Evolutionary conservation across 371 early-diverging fungal genomes (phyloP).

Genomic region (Choanephora cucurbitarum): DNA sequence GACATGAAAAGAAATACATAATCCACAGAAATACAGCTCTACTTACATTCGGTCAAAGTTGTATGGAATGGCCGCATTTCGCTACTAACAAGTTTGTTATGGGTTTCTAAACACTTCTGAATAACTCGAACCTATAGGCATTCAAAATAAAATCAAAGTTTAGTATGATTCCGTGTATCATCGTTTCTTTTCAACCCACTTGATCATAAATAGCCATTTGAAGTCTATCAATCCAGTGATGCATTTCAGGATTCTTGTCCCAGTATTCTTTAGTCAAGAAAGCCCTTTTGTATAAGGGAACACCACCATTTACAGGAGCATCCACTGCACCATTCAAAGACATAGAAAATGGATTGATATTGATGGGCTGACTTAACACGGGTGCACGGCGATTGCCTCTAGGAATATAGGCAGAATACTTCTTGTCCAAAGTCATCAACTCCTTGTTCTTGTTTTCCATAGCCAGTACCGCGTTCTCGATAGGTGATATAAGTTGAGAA

Average conservation of each 20-base stretch:
- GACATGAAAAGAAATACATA: not conserved
- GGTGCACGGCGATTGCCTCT: slow-evolving; percentile 9
- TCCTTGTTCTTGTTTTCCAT: slow-evolving; percentile 74
- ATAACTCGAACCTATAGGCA: slow-evolving; percentile 59
- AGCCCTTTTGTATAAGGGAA: slow-evolving; percentile 74
- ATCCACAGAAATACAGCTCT: not conserved
- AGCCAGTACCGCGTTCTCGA: slow-evolving; percentile 78
- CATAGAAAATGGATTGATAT: slow-evolving; percentile 80
- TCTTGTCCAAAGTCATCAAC: slow-evolving; percentile 54
- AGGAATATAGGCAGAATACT: slow-evolving; percentile 43
- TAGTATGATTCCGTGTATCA: not conserved
- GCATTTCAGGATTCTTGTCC: slow-evolving; percentile 50
- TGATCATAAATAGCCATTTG: slow-evolving; percentile 67
- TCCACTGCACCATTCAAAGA: slow-evolving; percentile 82
- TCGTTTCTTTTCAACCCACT: slow-evolving; percentile 33
- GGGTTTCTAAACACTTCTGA: slow-evolving; percentile 63
- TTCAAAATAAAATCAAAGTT: not conserved
- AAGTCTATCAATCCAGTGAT: slow-evolving; percentile 51
- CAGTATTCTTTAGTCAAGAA: slow-evolving; percentile 60
- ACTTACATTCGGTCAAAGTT: slow-evolving; percentile 65
- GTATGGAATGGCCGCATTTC: slow-evolving; percentile 81
- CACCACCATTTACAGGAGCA: slow-evolving; percentile 87
- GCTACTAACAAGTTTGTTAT: slow-evolving; percentile 61
- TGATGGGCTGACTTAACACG: slow-evolving; percentile 31
- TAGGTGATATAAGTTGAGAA: slow-evolving; percentile 67